phyloP scores from a whole-genome alignment of 1,139 yeast species.

The Blastobotrys petasosporus region DNA sequence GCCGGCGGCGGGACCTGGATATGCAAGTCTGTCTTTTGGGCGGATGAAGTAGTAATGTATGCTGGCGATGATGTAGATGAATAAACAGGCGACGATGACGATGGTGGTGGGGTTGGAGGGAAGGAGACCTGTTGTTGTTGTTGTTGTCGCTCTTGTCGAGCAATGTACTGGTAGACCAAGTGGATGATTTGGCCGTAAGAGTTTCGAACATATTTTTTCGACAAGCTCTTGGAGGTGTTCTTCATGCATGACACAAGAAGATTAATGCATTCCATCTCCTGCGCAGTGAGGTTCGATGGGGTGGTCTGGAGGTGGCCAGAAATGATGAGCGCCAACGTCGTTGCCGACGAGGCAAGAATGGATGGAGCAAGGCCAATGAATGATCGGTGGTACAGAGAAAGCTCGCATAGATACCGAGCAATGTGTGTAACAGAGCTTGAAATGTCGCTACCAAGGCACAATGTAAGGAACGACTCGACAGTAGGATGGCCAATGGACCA shows the following conservation, averaged over 20 bases:
- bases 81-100: constrained; percentile 9
- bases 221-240: constrained; percentile 34
- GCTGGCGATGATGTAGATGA: constrained; percentile 13
- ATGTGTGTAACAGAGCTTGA: constrained; percentile 29
- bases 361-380: constrained; percentile 60
- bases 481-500: constrained; percentile 74
- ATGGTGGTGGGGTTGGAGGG: constrained; percentile 27
- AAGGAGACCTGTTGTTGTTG: constrained; percentile 14
- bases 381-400: constrained; percentile 64
- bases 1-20: constrained; percentile 8
- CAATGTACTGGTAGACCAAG: constrained; percentile 9
- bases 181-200: constrained; percentile 14
- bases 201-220: constrained; percentile 32
- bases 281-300: constrained; percentile 18
- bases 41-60: constrained; percentile 11
- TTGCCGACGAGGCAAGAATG: constrained; percentile 61
- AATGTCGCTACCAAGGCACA: constrained; percentile 24
- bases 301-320: constrained; percentile 35
- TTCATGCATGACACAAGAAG: constrained; percentile 34
- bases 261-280: constrained; percentile 29
- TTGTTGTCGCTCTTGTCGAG: constrained; percentile 12
- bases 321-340: constrained; percentile 66
- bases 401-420: constrained; percentile 68
- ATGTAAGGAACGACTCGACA: constrained; percentile 34
- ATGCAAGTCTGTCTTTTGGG: constrained; percentile 15